These are phyloP conservation scores for Barbarea vulgaris DNA, from an alignment of 345 rosid genomes.

Conservation along the genomic window DNA sequence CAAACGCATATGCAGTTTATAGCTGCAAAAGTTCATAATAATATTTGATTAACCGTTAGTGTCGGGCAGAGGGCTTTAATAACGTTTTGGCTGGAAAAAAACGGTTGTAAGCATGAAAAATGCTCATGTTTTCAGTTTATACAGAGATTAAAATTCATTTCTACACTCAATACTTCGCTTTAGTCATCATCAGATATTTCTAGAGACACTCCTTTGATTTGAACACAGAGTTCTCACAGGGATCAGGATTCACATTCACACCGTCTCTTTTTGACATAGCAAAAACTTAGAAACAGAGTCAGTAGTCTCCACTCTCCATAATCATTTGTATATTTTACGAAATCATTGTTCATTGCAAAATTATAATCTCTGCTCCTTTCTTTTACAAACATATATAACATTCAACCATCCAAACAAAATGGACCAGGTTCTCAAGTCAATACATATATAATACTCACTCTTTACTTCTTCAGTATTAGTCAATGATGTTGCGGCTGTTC, in stretches of 20 bases:
- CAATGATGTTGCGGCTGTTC: conserved; percentile 60
- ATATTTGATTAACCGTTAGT: neutral
- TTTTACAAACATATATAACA: conserved; percentile 34
- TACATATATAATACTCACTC: conserved; percentile 11
- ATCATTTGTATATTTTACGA: conserved; percentile 3
- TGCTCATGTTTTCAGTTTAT: no score
- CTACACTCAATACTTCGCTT: neutral
- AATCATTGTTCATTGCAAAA: conserved; percentile 11
- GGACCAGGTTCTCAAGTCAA: neutral
- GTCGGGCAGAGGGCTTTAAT: no score
- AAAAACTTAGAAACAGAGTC: neutral
- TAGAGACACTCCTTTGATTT: neutral
- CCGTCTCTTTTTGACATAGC: neutral
- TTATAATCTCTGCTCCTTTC: conserved; percentile 20
- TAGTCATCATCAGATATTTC: neutral
- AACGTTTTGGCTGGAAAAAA: neutral
- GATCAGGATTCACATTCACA: neutral
- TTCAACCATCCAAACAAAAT: neutral
- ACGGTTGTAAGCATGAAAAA: no score
- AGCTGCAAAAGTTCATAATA: neutral
- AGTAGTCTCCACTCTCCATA: neutral
- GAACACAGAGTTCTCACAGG: neutral
- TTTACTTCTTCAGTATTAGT: conserved; percentile 45
- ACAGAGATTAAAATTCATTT: conserved; percentile 3
- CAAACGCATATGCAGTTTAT: neutral